Evolutionary conservation across 805 yeast species (phyloP).

Genomic region (Ogataea salicorniae): DNA sequence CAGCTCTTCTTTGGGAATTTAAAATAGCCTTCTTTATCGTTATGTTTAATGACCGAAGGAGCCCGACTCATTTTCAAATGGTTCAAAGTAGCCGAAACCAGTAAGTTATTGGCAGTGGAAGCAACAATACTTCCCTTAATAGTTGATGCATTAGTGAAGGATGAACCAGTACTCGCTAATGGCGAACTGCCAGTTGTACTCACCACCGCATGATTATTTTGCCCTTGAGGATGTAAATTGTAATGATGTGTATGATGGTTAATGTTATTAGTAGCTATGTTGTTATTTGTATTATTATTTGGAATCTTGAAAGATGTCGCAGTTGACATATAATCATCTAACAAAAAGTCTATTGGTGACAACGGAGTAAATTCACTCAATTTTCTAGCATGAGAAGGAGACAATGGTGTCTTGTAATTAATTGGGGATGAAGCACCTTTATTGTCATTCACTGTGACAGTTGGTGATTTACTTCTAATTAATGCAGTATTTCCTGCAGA

Average conservation of each 20-base stretch:
- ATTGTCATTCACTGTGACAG: no score
- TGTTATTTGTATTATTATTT: neutral
- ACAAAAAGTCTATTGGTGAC: constrained; percentile 33
- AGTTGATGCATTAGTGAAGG: neutral
- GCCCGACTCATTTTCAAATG: constrained; percentile 2
- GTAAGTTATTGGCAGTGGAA: neutral
- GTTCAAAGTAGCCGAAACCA: constrained; percentile 1
- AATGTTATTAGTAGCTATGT: neutral
- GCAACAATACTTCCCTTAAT: neutral
- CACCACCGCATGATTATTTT: neutral
- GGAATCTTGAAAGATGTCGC: constrained; percentile 2
- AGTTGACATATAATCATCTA: constrained; percentile 23
- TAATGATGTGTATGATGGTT: neutral
- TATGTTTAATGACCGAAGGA: neutral
- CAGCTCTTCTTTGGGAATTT: no score
- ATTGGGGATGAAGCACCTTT: constrained; percentile 10
- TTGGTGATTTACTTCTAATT: neutral
- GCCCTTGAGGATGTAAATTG: neutral
- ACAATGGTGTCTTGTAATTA: constrained; percentile 23
- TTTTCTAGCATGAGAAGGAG: constrained; percentile 29
- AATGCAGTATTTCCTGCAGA: neutral
- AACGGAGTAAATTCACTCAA: constrained; percentile 30
- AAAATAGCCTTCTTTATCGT: no score
- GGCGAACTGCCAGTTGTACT: no score
- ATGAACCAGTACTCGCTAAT: no score